Base-by-base conservation (phyloP, 1,284 basidiomycete species). In the Omphalotus olearius region DNA sequence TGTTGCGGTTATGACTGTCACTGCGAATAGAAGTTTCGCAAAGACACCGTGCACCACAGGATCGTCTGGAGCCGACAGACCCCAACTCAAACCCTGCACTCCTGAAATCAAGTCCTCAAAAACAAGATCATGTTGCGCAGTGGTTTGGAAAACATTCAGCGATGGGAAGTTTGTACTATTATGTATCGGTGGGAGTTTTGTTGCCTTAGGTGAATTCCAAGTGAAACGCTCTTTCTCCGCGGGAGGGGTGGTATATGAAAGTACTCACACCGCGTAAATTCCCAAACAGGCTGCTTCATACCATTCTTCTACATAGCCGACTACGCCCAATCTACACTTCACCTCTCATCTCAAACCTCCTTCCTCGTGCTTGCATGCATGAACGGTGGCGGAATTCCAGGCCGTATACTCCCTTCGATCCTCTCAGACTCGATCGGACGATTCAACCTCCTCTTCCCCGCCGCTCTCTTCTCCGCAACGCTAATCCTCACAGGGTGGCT, bases 301-400 rank as follows among this genome's bases (percentile, higher is more conserved):
- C 83, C 83, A 1, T 80, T 78, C 60, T 82, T 84, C 62, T 86
- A 80, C 67, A 76, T 86, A 48, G 72, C 78, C 28, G 69, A 75
- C 41, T 85, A 79, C 62, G 69, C 65, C 45, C 62, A 71, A 52
- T 23, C 23, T 5, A 23, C 5, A 2, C 23, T 23, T 5, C 45
- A 11, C 57, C 16, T 76, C 23, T 55, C 69, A 9, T 56, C 71
- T 2, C 57, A 65, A 30, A 64, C 66, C 30, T 69, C 74, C 0
- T 78, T 81, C 63, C 74, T 75, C 57, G 71, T 82, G 1, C 72
- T 87, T 16, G 77, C 83, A 0, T 71, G 79, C 39, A 72, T 88
- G 69, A 87, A 87, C 61, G 82, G 75, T 0, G 82, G 82, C 6
- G 76, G 82, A 0, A 69, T 85, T 30, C 51, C 83, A 52, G 84